phyloP scores from a whole-genome alignment of 176 grass and related monocot species.

The Oryza nivara region DNA sequence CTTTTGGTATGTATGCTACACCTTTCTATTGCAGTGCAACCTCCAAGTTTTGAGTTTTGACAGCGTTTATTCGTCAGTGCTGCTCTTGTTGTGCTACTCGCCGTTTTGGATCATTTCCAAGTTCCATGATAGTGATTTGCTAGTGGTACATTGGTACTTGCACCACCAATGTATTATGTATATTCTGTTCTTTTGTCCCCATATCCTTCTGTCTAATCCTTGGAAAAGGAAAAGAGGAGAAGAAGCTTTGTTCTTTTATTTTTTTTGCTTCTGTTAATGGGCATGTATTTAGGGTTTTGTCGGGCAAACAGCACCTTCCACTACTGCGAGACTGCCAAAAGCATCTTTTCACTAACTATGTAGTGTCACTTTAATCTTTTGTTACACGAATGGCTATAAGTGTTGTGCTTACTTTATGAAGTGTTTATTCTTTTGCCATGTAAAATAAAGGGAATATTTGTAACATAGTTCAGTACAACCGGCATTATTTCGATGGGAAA shows the following conservation, averaged over 20 bases:
- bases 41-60: neutral
- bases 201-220: neutral
- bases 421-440: neutral
- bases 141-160: neutral
- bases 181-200: neutral
- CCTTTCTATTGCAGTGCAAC: no score
- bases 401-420: constrained; percentile 5
- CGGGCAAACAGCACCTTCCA: constrained; percentile 30
- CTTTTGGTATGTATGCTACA: no score
- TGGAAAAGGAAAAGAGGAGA: neutral
- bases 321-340: neutral
- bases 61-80: neutral
- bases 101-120: neutral
- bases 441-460: neutral
- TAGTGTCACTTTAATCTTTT: neutral
- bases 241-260: neutral
- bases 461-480: neutral
- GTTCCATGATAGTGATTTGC: neutral
- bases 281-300: constrained; percentile 34
- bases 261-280: neutral
- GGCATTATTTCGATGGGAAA: neutral
- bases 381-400: constrained; percentile 40
- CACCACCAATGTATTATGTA: neutral
- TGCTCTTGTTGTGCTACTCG: neutral
- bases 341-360: neutral